phyloP scores from a whole-genome alignment of 345 rosid species.

The Cardiospermum halicacabum region DNA sequence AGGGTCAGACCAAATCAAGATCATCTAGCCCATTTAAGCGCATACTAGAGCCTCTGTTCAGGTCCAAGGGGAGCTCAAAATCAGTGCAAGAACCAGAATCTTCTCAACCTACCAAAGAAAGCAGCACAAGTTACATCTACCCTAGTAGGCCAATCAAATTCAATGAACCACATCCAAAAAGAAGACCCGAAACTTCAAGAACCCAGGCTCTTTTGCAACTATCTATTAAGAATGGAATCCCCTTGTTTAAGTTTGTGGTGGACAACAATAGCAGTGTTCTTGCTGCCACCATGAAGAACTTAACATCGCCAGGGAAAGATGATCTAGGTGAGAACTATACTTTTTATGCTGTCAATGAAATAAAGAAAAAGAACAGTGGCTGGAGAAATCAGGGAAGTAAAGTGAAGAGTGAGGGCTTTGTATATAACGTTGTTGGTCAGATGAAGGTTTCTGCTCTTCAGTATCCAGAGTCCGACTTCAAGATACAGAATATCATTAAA shows the following conservation, averaged over 20 bases:
- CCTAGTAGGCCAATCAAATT: conserved; percentile 20
- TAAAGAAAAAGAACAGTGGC: conserved; percentile 54
- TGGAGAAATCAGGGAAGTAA: conserved; percentile 62
- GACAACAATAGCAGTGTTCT: conserved; percentile 52
- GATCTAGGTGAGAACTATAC: conserved; percentile 38
- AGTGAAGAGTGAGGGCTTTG: conserved; percentile 49
- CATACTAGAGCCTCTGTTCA: conserved; percentile 63
- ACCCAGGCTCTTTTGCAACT: conserved; percentile 60
- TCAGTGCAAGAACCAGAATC: conserved; percentile 30
- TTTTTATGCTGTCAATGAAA: conserved; percentile 61
- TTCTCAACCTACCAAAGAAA: conserved; percentile 32
- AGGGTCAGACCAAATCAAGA: conserved; percentile 37
- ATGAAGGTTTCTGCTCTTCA: conserved; percentile 43
- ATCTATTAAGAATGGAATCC: conserved; percentile 56
- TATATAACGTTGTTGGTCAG: conserved; percentile 48
- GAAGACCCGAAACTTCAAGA: conserved; percentile 31
- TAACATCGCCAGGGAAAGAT: conserved; percentile 36
- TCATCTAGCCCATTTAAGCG: conserved; percentile 78
- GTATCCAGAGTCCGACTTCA: conserved; percentile 23
- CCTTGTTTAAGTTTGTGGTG: conserved; percentile 59
- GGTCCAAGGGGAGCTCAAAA: conserved; percentile 33
- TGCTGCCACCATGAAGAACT: conserved; percentile 57
- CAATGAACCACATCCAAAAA: conserved; percentile 24
- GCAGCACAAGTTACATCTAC: conserved; percentile 29
- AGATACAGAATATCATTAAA: conserved; percentile 25